A percentile compares a stretch with the other conserved stretches of the same genome.
These are phyloP conservation scores for Neonothopanus nambi DNA, from an alignment of 1,284 basidiomycete genomes.

Conservation along the genomic window DNA sequence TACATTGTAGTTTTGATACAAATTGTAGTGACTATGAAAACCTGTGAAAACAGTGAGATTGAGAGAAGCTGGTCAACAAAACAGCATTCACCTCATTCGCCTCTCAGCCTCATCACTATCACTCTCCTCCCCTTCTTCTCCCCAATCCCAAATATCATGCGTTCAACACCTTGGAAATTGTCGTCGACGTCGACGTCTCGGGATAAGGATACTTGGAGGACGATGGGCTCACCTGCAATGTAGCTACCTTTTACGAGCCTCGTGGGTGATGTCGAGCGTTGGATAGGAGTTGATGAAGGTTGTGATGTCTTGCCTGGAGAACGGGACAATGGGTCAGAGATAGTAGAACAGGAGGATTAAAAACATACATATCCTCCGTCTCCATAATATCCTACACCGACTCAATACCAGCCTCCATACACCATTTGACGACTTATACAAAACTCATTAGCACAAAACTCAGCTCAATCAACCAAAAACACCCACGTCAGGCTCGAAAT, in stretches of 20 bases:
- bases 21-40: too few relatives aligned
- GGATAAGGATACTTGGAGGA: constrained; percentile 77
- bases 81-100: too few relatives aligned
- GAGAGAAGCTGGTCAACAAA: too few relatives aligned
- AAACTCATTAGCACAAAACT: constrained; percentile 25
- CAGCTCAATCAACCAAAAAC: constrained; percentile 32
- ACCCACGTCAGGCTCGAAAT: constrained; percentile 79
- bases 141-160: constrained; percentile 85
- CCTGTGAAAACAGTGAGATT: too few relatives aligned
- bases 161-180: constrained; percentile 75
- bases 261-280: constrained; percentile 83
- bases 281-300: constrained; percentile 95
- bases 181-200: constrained; percentile 88
- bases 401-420: constrained; percentile 78
- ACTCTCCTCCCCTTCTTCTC: constrained; percentile 83
- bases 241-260: constrained; percentile 85
- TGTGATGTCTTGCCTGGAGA: constrained; percentile 78
- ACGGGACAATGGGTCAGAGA: constrained; percentile 19
- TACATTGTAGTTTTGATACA: too few relatives aligned
- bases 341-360: not conserved
- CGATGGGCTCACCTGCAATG: constrained; percentile 82
- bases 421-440: constrained; percentile 72
- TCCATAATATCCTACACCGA: constrained; percentile 97
- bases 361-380: constrained; percentile 88
- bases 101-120: constrained; percentile 79